Percentiles rank a stretch among this genome's conserved stretches.
Evolutionary conservation across 2,329 filamentous ascomycete genomes (phyloP).

Genomic region (Ophiostoma ips): DNA sequence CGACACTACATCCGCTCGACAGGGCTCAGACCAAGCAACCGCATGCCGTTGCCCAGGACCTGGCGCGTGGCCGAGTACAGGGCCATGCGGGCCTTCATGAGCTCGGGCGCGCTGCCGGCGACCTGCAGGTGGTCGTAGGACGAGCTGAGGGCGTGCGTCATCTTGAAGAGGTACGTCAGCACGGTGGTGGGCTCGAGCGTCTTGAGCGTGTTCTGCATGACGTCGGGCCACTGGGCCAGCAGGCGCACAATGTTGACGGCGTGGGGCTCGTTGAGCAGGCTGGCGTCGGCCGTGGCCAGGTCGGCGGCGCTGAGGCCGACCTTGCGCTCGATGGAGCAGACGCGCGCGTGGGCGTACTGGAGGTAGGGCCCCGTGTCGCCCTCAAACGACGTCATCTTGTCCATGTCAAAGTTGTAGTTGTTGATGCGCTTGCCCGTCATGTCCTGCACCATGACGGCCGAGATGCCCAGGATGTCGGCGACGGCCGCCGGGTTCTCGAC

Average conservation of each 20-base stretch:
- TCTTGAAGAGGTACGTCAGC: slow-evolving; percentile 61
- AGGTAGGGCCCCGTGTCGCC: slow-evolving; percentile 76
- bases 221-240: slow-evolving; percentile 75
- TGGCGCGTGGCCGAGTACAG: slow-evolving; percentile 64
- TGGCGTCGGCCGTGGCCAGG: slow-evolving; percentile 49
- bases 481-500: slow-evolving; percentile 69
- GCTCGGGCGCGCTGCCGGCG: slow-evolving; percentile 60
- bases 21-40: slow-evolving; percentile 61
- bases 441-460: slow-evolving; percentile 93
- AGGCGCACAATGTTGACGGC: slow-evolving; percentile 60
- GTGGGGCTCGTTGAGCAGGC: slow-evolving; percentile 56
- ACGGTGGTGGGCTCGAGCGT: slow-evolving; percentile 54
- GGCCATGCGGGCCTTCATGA: slow-evolving; percentile 60
- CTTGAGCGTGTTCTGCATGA: slow-evolving; percentile 70
- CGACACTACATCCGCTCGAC: slow-evolving; percentile 41
- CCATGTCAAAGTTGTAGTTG: slow-evolving; percentile 63
- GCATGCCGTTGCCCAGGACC: slow-evolving; percentile 74
- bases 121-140: slow-evolving; percentile 75
- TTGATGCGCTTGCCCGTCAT: slow-evolving; percentile 79
- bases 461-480: slow-evolving; percentile 84
- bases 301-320: slow-evolving; percentile 40
- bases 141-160: slow-evolving; percentile 66
- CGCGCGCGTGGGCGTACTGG: slow-evolving; percentile 67
- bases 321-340: slow-evolving; percentile 49
- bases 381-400: slow-evolving; percentile 71